Conservation (phyloP, 2,329 filamentous ascomycete genomes). For the Pseudopithomyces chartarum region DNA sequence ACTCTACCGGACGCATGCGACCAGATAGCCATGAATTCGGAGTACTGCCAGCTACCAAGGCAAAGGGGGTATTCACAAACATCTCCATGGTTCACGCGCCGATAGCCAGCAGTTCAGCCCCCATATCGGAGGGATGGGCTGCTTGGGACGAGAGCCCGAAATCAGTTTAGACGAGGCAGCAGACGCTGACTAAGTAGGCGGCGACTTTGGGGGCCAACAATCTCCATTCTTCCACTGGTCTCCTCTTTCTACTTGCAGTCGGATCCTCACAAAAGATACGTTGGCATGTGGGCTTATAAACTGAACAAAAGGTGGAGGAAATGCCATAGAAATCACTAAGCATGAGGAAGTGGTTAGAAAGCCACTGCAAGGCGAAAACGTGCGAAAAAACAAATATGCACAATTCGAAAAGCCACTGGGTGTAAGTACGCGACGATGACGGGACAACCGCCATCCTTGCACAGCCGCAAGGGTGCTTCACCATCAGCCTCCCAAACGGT, state of each 20-base stretch:
- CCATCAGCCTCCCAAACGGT: slow-evolving; percentile 13
- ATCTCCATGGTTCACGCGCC: slow-evolving; percentile 16
- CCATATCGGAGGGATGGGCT: slow-evolving; percentile 25
- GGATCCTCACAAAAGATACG: neutral
- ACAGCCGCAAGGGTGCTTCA: slow-evolving; percentile 27
- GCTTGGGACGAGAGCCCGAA: slow-evolving; percentile 7
- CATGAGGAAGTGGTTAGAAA: too few relatives aligned
- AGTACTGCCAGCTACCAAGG: slow-evolving; percentile 16
- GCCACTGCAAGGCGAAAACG: neutral
- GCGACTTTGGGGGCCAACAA: slow-evolving; percentile 24
- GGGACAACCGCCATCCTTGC: slow-evolving; percentile 1
- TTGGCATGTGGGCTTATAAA: neutral
- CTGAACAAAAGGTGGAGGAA: neutral
- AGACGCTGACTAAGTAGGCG: slow-evolving; percentile 18
- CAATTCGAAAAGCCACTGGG: neutral
- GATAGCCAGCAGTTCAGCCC: slow-evolving; percentile 29
- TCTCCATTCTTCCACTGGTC: neutral
- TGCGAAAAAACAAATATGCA: neutral
- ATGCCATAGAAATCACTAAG: neutral
- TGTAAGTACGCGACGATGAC: neutral
- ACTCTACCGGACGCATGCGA: slow-evolving; percentile 8
- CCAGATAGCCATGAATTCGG: slow-evolving; percentile 19
- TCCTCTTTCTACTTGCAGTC: slow-evolving; percentile 9
- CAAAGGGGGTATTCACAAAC: slow-evolving; percentile 21
- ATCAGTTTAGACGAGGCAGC: slow-evolving; percentile 14